These are phyloP conservation scores for Blastocystis sp. DNA, from an alignment of 352 stramenopile species.

Conservation along the genomic window DNA sequence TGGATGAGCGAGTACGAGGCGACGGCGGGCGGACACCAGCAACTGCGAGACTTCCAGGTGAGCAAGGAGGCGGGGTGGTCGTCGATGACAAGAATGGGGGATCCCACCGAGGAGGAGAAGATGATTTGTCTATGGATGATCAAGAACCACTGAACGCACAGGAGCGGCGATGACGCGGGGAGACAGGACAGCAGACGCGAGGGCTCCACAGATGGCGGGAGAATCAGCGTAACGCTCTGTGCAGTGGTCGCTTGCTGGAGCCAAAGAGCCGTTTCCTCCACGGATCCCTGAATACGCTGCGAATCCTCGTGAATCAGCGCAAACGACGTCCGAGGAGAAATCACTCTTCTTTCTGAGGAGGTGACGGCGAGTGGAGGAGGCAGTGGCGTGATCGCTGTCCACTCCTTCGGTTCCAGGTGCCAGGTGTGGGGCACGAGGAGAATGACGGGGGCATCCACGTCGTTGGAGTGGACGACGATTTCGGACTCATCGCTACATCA, in stretches of 20 bases:
- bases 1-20: conserved; percentile 77
- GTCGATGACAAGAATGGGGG: not conserved
- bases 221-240: not conserved
- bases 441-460: conserved; percentile 88
- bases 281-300: too few relatives aligned
- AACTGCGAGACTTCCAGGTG: conserved; percentile 15
- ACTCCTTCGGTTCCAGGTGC: conserved; percentile 27
- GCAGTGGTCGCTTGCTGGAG: too few relatives aligned
- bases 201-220: not conserved
- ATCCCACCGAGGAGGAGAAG: not conserved
- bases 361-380: not conserved
- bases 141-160: not conserved
- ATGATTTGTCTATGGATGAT: conserved; percentile 4
- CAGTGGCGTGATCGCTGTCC: not conserved
- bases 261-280: not conserved
- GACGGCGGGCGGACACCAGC: conserved; percentile 24
- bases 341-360: not conserved
- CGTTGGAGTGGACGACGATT: conserved; percentile 88
- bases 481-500: conserved; percentile 84
- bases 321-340: not conserved
- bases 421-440: conserved; percentile 79
- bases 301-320: not conserved
- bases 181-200: not conserved
- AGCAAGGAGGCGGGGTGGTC: not conserved
- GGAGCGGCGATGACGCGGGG: not conserved